These are phyloP conservation scores for Chaetomium tenue DNA, from an alignment of 495 filamentous ascomycete genomes.

Conservation along the genomic window DNA sequence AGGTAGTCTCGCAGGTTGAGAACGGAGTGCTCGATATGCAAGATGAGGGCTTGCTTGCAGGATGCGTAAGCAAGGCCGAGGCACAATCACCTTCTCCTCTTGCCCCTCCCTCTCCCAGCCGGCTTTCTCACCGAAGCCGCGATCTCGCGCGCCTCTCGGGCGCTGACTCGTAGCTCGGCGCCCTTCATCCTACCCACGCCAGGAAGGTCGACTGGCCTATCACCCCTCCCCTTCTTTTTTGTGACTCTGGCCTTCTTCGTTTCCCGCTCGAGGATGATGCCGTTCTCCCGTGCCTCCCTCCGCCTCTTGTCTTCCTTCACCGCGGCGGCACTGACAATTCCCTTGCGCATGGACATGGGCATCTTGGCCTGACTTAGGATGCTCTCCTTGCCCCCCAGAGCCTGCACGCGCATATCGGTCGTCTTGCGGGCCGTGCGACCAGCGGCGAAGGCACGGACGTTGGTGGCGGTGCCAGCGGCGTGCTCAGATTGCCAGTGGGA, in stretches of 20 bases:
- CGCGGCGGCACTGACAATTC: constrained; percentile 65
- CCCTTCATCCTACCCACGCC: constrained; percentile 75
- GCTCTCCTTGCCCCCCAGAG: constrained; percentile 73
- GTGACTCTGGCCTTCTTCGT: constrained; percentile 34
- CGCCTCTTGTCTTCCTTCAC: constrained; percentile 68
- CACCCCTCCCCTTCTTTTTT: constrained; percentile 46
- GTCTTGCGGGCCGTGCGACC: constrained; percentile 63
- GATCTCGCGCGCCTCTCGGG: constrained; percentile 70
- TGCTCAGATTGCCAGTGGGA: constrained; percentile 35
- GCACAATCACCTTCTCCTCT: constrained; percentile 29
- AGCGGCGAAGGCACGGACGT: constrained; percentile 34
- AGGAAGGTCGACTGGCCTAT: constrained; percentile 70
- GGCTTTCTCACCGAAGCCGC: constrained; percentile 40
- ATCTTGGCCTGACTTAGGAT: constrained; percentile 75
- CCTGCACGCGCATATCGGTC: constrained; percentile 74
- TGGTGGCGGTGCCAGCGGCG: constrained; percentile 25
- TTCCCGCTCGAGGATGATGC: constrained; percentile 79
- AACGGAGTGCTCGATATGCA: not conserved
- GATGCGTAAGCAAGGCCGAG: not conserved
- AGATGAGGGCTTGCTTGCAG: not conserved
- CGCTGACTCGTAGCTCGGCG: constrained; percentile 75
- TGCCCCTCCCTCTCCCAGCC: constrained; percentile 34
- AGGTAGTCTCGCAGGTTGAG: not conserved
- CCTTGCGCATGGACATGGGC: constrained; percentile 76
- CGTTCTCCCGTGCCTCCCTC: constrained; percentile 80